Evolutionary conservation across 2,329 filamentous ascomycete genomes (phyloP).

Genomic region (Hansfordia pulvinata): DNA sequence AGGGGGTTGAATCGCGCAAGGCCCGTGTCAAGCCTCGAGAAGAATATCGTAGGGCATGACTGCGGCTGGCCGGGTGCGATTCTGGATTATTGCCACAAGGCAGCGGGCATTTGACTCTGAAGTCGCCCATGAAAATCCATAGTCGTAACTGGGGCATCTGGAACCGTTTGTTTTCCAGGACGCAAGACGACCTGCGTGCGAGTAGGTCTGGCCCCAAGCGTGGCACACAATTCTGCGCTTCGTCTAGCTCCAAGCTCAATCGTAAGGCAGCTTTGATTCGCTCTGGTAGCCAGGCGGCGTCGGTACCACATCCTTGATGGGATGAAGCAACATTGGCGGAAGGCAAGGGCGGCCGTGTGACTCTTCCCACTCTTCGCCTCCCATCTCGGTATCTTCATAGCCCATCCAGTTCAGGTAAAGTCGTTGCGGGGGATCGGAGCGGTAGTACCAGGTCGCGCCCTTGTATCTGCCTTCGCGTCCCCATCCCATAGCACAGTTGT

Average conservation of each 20-base stretch:
- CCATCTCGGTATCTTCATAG: constrained; percentile 39
- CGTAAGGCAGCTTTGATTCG: constrained; percentile 24
- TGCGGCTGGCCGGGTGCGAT: no score
- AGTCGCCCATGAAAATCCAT: no score
- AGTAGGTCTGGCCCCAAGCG: no score
- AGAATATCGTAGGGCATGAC: no score
- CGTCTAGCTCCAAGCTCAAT: neutral
- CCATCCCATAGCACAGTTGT: constrained; percentile 44
- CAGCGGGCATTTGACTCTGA: no score
- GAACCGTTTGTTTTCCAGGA: no score
- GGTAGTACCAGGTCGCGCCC: constrained; percentile 49
- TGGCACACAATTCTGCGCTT: neutral
- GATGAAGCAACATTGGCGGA: constrained; percentile 44
- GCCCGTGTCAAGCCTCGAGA: no score
- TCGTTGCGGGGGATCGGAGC: constrained; percentile 40
- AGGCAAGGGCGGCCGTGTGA: constrained; percentile 41
- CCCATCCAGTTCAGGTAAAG: constrained; percentile 53
- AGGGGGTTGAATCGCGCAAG: no score
- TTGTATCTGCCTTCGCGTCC: constrained; percentile 42
- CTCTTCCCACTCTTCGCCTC: constrained; percentile 41
- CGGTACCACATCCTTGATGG: constrained; percentile 42
- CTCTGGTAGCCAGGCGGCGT: constrained; percentile 29
- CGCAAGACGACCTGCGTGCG: no score
- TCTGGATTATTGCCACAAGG: no score
- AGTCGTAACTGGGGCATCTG: no score